Percentiles rank a stretch among this genome's conserved stretches.
Conservation (phyloP, 2,329 filamentous ascomycete genomes). For the Trichoderma aggressivum region DNA sequence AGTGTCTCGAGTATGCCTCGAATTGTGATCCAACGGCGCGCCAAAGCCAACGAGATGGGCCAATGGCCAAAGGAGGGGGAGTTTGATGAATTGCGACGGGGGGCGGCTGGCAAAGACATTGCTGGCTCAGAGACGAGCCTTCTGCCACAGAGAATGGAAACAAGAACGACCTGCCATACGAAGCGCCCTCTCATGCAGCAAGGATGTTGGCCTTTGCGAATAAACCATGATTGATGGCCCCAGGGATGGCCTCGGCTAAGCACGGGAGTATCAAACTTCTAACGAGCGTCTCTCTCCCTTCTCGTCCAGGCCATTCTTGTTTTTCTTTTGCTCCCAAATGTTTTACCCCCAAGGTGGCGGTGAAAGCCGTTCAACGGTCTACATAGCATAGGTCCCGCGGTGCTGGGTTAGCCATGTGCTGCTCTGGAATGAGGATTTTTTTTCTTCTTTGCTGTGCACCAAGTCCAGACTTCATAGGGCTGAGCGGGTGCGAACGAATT, state of each 20-base stretch:
- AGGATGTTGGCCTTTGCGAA: neutral
- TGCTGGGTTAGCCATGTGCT: neutral
- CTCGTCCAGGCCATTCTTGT: neutral
- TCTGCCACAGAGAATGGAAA: neutral
- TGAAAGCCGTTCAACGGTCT: neutral
- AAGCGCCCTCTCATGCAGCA: neutral
- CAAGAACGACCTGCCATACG: neutral
- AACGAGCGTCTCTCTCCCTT: neutral
- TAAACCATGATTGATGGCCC: slow-evolving; percentile 1
- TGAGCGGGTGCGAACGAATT: slow-evolving; percentile 2
- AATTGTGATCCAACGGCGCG: neutral
- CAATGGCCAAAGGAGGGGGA: neutral
- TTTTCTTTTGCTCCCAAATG: neutral
- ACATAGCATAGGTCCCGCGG: neutral
- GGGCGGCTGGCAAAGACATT: neutral
- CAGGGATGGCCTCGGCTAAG: neutral
- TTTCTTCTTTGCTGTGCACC: neutral
- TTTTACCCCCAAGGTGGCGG: neutral
- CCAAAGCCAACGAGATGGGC: neutral
- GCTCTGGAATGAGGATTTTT: neutral
- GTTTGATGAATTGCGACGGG: slow-evolving; percentile 8
- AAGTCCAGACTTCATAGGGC: slow-evolving; percentile 12
- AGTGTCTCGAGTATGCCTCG: slow-evolving; percentile 7
- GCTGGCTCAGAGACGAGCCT: neutral
- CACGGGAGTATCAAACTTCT: neutral